Conservation (phyloP, 2,329 filamentous ascomycete genomes). For the Byssothecium circinans region DNA sequence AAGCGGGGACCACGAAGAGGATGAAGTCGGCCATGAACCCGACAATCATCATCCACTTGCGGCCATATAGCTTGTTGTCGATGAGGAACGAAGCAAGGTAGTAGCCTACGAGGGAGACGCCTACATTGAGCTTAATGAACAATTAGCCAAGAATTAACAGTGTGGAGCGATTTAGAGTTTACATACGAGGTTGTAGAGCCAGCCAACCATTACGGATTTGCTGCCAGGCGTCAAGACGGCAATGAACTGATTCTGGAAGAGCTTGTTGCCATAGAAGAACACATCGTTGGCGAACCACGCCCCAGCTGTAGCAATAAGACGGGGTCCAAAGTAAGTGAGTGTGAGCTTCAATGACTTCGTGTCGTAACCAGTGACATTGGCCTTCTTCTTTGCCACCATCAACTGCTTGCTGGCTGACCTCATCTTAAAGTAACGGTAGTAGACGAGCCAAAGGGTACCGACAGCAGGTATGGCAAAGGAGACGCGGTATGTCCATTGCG, state of each 20-base stretch:
- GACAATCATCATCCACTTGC: slow-evolving; percentile 94
- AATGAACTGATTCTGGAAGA: slow-evolving; percentile 93
- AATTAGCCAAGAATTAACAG: neutral
- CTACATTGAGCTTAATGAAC: slow-evolving; percentile 67
- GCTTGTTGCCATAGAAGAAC: slow-evolving; percentile 99
- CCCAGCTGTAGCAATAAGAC: slow-evolving; percentile 81
- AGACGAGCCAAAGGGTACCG: slow-evolving; percentile 91
- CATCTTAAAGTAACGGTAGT: slow-evolving; percentile 97
- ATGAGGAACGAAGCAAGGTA: slow-evolving; percentile 87
- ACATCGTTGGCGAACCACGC: slow-evolving; percentile 97
- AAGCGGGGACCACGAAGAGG: slow-evolving; percentile 88
- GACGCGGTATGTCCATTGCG: slow-evolving; percentile 88
- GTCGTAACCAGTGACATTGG: slow-evolving; percentile 89
- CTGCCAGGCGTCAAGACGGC: slow-evolving; percentile 71
- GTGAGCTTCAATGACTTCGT: slow-evolving; percentile 77
- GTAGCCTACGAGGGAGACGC: slow-evolving; percentile 83
- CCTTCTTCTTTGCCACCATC: slow-evolving; percentile 78
- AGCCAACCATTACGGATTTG: slow-evolving; percentile 77
- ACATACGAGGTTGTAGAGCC: slow-evolving; percentile 79
- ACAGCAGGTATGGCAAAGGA: slow-evolving; percentile 90
- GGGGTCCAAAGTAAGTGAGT: slow-evolving; percentile 80
- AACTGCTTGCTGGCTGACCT: slow-evolving; percentile 82
- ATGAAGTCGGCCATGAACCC: slow-evolving; percentile 93
- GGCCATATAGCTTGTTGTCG: slow-evolving; percentile 94
- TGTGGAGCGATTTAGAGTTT: neutral